Evolutionary conservation across 768 basidiomycete species (phyloP).

Genomic region (Sporobolomyces phaffii): DNA sequence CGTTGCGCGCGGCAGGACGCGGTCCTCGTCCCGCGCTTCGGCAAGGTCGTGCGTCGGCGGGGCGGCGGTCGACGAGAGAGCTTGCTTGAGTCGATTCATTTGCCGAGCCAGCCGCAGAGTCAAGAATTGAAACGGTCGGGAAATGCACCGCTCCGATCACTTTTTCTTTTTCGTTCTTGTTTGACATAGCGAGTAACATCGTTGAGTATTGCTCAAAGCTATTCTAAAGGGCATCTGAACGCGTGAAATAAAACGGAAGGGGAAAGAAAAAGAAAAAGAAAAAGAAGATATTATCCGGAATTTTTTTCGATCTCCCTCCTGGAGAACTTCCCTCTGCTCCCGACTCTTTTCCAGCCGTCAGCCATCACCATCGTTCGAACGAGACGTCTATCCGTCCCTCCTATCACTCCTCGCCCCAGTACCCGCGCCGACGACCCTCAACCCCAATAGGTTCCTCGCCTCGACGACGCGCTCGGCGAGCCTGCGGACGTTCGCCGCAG

Average conservation of each 20-base stretch:
- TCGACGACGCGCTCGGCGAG: conserved; percentile 74
- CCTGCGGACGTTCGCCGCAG: conserved; percentile 83
- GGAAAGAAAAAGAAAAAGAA: not conserved
- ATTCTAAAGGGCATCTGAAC: no score
- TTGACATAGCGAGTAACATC: no score
- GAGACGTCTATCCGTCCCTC: conserved; percentile 3
- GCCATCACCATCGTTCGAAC: no score
- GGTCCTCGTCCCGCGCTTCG: not conserved
- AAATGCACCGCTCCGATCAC: no score
- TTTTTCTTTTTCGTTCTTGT: not conserved
- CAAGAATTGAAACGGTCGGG: not conserved
- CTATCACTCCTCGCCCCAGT: conserved; percentile 13
- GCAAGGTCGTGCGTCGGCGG: not conserved
- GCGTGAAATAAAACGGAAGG: not conserved
- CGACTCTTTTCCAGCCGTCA: no score
- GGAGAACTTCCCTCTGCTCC: no score
- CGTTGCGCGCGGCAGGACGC: not conserved
- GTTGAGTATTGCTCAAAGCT: no score
- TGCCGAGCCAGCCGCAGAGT: not conserved
- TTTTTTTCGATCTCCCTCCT: not conserved
- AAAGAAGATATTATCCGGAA: no score
- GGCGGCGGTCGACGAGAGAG: not conserved
- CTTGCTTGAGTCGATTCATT: conserved; percentile 23
- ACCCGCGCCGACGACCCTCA: conserved; percentile 4
- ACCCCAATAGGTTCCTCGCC: conserved; percentile 17